These are phyloP conservation scores for Mycena galopus DNA, from an alignment of 768 basidiomycete species.

Conservation along the genomic window DNA sequence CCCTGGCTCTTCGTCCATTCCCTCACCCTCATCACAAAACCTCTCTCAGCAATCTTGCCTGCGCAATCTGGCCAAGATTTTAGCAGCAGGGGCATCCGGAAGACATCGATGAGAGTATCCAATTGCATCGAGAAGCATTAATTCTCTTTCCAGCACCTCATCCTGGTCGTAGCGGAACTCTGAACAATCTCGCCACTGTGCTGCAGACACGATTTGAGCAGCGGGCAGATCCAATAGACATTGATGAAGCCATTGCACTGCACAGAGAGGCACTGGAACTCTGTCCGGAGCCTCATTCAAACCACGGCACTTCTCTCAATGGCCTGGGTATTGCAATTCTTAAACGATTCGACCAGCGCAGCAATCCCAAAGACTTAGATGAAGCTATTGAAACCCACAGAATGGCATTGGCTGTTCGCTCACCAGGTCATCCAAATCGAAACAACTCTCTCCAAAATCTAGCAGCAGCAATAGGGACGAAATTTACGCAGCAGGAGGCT, in stretches of 20 bases:
- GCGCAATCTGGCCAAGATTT: too few relatives aligned
- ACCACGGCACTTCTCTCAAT: too few relatives aligned
- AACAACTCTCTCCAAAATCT: slow-evolving; percentile 25
- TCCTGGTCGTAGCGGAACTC: neutral
- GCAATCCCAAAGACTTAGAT: neutral
- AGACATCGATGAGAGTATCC: too few relatives aligned
- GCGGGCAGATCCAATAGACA: too few relatives aligned
- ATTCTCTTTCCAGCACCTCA: neutral
- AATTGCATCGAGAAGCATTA: neutral
- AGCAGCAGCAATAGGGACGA: slow-evolving; percentile 23
- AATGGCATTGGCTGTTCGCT: neutral
- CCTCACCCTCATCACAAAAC: too few relatives aligned
- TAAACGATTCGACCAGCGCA: neutral
- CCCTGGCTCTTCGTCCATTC: too few relatives aligned
- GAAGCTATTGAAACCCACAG: slow-evolving; percentile 2
- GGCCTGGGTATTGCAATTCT: too few relatives aligned
- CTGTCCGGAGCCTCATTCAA: too few relatives aligned
- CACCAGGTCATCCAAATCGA: neutral
- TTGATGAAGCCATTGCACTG: too few relatives aligned
- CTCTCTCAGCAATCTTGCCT: too few relatives aligned
- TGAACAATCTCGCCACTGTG: slow-evolving; percentile 4
- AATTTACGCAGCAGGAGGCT: slow-evolving; percentile 38
- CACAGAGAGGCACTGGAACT: too few relatives aligned
- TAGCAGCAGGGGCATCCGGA: too few relatives aligned
- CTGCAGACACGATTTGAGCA: neutral